A percentile compares a stretch with the other conserved stretches of the same genome.
Evolutionary conservation across 1,139 yeast species (phyloP).

Genomic region (Chernovozyma aurita): DNA sequence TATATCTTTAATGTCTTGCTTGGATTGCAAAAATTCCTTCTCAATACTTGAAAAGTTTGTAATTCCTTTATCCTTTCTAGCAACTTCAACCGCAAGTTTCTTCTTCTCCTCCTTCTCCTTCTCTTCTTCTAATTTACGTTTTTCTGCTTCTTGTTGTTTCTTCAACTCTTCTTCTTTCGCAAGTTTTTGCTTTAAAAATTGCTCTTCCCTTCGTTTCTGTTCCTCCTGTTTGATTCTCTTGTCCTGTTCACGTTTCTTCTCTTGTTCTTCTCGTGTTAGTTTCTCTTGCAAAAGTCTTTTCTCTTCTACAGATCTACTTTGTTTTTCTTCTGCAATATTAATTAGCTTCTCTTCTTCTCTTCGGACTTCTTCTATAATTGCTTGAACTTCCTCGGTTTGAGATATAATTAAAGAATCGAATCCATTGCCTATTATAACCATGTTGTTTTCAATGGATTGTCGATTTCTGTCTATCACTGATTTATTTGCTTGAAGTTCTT

Average conservation of each 20-base stretch:
- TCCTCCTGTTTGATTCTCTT: constrained; percentile 11
- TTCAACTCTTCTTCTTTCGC: constrained; percentile 8
- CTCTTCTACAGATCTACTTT: constrained; percentile 4
- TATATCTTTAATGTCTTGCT: constrained; percentile 53
- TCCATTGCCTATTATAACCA: not conserved
- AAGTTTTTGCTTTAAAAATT: constrained; percentile 5
- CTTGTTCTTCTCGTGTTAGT: constrained; percentile 5
- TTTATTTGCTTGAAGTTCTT: not conserved
- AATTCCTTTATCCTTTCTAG: constrained; percentile 13
- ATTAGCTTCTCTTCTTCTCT: constrained; percentile 11
- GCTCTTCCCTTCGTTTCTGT: constrained; percentile 9
- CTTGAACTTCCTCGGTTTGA: not conserved
- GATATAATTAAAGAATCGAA: not conserved
- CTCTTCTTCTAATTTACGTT: constrained; percentile 7
- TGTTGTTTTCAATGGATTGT: not conserved
- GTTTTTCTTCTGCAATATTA: constrained; percentile 10
- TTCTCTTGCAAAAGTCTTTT: no score
- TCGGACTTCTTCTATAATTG: not conserved
- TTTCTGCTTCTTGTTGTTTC: constrained; percentile 11
- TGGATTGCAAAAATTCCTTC: constrained; percentile 46
- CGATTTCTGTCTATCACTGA: not conserved
- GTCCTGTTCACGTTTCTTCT: constrained; percentile 7
- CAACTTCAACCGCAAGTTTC: constrained; percentile 12
- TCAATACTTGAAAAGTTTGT: constrained; percentile 42
- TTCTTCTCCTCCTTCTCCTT: constrained; percentile 10